Base-by-base conservation (phyloP, 208 protist genomes). In the Phytomonas sp. region DNA sequence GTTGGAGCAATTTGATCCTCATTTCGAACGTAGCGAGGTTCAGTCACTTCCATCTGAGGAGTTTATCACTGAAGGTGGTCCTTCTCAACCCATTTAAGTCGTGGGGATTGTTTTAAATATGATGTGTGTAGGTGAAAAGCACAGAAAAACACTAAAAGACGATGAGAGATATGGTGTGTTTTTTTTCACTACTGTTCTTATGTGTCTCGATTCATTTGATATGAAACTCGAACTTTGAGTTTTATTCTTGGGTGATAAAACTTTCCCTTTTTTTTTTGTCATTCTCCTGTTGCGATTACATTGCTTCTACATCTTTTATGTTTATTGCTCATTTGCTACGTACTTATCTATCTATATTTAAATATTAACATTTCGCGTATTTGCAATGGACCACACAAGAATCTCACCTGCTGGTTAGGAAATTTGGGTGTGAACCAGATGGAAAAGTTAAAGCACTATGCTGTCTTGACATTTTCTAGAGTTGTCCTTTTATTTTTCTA, bases 1-100 rank as follows among this genome's bases (percentile, higher is more conserved):
- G n/a, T 71, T 95, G 30, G 87, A 91, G 7, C 46, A 73, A 63
- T 92, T 95, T 64, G 87, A 93, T 74, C 68, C 74, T 33, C 59
- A 74, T 13, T 89, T 80, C 69, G 73, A 80, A 31, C 83, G 90
- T 20, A 78, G 71, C 34, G 77, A 74, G 1, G 90, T 92, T 15
- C 76, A 84, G 62, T 67, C 76, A 3, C 84, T 83, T 43, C 87
- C 86, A 20, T 81, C 79, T 20, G 82, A 92, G 62, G 20, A 56
- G 23, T 56, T 56, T 56, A 56, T 56, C 46, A 11, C 9, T 56
- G 46, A 56, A 56, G 23, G 20, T 26, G 23, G 46, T 4, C 46
- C 46, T 56, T 56, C 46, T 56, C 46, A 56, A 23, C 4, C 20
- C 2, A 56, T 56, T 56, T 56, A 23, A 56, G 17, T 17, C 46